A percentile compares a stretch with the other conserved stretches of the same genome.
Conservation (phyloP, 192 early-diverging fungal species). For the Mortierella antarctica region DNA sequence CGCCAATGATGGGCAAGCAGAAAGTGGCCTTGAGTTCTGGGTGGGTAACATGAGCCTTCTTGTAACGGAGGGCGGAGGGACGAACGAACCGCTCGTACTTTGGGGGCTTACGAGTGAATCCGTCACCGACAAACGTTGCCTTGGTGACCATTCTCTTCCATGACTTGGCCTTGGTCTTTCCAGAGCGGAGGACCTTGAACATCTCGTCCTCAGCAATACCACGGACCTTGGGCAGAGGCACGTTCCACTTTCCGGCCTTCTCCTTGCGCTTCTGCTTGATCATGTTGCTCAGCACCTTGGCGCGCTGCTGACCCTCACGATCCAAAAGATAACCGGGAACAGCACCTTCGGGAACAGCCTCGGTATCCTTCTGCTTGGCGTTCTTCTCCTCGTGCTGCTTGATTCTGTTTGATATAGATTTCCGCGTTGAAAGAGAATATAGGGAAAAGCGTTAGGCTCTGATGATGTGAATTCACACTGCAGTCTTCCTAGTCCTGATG, state of each 20-base stretch:
- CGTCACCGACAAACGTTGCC: slow-evolving; percentile 98
- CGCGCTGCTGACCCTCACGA: slow-evolving; percentile 96
- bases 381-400: slow-evolving; percentile 99
- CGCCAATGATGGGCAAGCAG: slow-evolving; percentile 94
- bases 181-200: slow-evolving; percentile 97
- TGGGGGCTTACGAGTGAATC: slow-evolving; percentile 99
- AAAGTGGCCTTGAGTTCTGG: slow-evolving; percentile 98
- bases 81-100: slow-evolving; percentile 99
- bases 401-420: slow-evolving; percentile 62
- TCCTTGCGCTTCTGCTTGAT: slow-evolving; percentile 99
- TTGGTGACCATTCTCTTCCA: slow-evolving; percentile 99
- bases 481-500: too few relatives aligned
- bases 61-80: slow-evolving; percentile 97
- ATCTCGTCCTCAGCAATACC: slow-evolving; percentile 99
- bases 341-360: slow-evolving; percentile 94
- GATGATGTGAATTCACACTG: not conserved
- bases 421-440: not conserved
- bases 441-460: not conserved
- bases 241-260: slow-evolving; percentile 98
- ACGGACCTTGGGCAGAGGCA: slow-evolving; percentile 97
- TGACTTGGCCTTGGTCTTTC: slow-evolving; percentile 93
- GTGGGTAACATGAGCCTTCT: slow-evolving; percentile 99
- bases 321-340: slow-evolving; percentile 98
- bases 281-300: slow-evolving; percentile 99
- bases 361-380: slow-evolving; percentile 92